phyloP scores from a whole-genome alignment of 129 eudicot genomes.

The Artemisia argyi region DNA sequence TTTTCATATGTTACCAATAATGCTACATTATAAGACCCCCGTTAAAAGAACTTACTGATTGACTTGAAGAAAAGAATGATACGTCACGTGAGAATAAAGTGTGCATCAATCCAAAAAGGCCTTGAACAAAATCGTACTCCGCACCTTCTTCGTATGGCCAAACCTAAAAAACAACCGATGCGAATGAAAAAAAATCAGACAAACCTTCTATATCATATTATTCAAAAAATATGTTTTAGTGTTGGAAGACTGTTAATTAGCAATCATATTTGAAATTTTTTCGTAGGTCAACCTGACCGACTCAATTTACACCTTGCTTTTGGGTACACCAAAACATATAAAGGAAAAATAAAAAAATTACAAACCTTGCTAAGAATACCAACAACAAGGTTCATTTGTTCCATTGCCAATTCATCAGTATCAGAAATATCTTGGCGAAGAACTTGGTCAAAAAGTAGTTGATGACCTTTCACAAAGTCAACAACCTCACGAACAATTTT shows the following conservation, averaged over 20 bases:
- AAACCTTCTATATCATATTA: background rate
- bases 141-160: conserved; percentile 98
- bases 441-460: conserved; percentile 70
- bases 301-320: background rate
- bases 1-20: background rate
- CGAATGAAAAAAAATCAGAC: conserved; percentile 2
- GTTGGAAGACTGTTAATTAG: too few species aligned
- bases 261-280: background rate
- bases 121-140: conserved; percentile 82
- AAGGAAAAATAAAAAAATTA: background rate
- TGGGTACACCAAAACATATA: background rate
- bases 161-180: conserved; percentile 43
- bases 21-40: background rate
- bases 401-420: conserved; percentile 81
- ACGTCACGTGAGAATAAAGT: conserved; percentile 66
- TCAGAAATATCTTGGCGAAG: conserved; percentile 70
- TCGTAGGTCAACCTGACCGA: background rate
- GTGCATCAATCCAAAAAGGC: conserved; percentile 83
- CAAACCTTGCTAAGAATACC: conserved; percentile 91
- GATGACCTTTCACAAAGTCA: conserved; percentile 85
- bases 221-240: background rate
- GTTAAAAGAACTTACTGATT: conserved; percentile 33
- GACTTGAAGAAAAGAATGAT: conserved; percentile 45
- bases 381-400: conserved; percentile 84
- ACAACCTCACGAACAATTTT: conserved; percentile 92